Evolutionary conservation across 345 rosid species (phyloP).

Genomic region (Citrus maxima): DNA sequence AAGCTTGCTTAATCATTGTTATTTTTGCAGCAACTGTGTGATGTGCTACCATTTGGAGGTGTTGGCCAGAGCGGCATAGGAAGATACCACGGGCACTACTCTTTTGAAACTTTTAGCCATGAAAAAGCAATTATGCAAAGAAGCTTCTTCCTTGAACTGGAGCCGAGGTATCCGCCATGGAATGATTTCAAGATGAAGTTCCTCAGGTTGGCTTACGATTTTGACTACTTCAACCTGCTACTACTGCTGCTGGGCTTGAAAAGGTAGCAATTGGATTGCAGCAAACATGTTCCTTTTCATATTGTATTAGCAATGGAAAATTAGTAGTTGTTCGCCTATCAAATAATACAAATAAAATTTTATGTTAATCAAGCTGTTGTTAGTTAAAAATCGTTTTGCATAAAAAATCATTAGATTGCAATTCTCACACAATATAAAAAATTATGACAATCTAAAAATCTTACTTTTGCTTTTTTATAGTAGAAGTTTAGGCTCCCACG

Average conservation of each 20-base stretch:
- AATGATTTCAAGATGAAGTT: slow-evolving; percentile 66
- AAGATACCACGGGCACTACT: slow-evolving; percentile 89
- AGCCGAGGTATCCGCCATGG: slow-evolving; percentile 89
- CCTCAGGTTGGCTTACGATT: slow-evolving; percentile 48
- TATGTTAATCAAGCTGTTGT: too few relatives aligned
- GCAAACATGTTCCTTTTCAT: too few relatives aligned
- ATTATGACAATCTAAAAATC: too few relatives aligned
- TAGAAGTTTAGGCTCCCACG: too few relatives aligned
- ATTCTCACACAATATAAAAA: too few relatives aligned
- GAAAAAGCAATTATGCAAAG: slow-evolving; percentile 77
- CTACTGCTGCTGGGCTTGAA: slow-evolving; percentile 61
- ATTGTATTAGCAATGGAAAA: too few relatives aligned
- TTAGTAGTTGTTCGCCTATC: too few relatives aligned
- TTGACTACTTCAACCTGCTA: slow-evolving; percentile 49
- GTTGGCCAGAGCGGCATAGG: slow-evolving; percentile 83
- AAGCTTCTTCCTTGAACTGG: slow-evolving; percentile 59
- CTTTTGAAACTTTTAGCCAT: slow-evolving; percentile 88
- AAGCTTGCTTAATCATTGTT: not conserved
- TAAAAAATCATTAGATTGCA: too few relatives aligned
- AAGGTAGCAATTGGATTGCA: not conserved
- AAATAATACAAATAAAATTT: too few relatives aligned
- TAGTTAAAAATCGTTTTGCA: too few relatives aligned
- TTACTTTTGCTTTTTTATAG: accelerated
- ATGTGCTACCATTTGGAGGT: slow-evolving; percentile 81
- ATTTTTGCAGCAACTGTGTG: slow-evolving; percentile 58